These are phyloP conservation scores for Urostyla sp. DNA, from an alignment of 73 alveolate species.

Conservation along the genomic window DNA sequence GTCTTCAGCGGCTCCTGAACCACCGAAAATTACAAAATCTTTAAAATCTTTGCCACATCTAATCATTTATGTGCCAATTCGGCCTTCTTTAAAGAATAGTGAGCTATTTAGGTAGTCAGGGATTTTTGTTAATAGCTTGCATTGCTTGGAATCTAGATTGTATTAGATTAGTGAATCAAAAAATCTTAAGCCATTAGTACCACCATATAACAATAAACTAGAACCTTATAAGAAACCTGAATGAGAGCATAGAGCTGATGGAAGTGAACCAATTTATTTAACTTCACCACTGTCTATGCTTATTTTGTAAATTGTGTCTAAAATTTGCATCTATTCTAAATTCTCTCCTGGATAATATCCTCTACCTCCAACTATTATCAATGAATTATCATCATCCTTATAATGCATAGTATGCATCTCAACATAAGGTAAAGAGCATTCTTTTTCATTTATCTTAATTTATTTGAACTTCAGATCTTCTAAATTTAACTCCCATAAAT, in stretches of 20 bases:
- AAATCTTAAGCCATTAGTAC: constrained; percentile 60
- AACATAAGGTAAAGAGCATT: constrained; percentile 13
- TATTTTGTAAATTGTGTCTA: constrained; percentile 23
- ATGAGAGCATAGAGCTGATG: constrained; percentile 54
- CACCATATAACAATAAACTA: constrained; percentile 56
- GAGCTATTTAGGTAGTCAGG: not conserved
- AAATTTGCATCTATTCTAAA: constrained; percentile 14
- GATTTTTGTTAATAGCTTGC: constrained; percentile 50
- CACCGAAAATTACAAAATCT: constrained; percentile 58
- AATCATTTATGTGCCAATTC: constrained; percentile 22
- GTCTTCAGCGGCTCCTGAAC: constrained; percentile 33
- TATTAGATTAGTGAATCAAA: constrained; percentile 51
- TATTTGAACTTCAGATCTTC: constrained; percentile 3
- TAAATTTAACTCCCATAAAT: constrained; percentile 45
- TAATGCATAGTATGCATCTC: constrained; percentile 69
- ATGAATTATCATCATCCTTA: constrained; percentile 11
- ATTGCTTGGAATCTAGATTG: constrained; percentile 43
- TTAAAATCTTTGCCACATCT: not conserved
- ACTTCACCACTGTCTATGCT: constrained; percentile 27
- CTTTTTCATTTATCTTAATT: constrained; percentile 16
- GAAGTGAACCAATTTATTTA: not conserved
- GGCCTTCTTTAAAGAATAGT: constrained; percentile 59
- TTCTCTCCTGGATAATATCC: constrained; percentile 26
- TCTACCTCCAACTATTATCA: constrained; percentile 56
- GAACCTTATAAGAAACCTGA: constrained; percentile 38